Percentiles rank a stretch among this genome's conserved stretches.
Evolutionary conservation across 1,284 basidiomycete species (phyloP).

Genomic region (Sporisorium exsertum): DNA sequence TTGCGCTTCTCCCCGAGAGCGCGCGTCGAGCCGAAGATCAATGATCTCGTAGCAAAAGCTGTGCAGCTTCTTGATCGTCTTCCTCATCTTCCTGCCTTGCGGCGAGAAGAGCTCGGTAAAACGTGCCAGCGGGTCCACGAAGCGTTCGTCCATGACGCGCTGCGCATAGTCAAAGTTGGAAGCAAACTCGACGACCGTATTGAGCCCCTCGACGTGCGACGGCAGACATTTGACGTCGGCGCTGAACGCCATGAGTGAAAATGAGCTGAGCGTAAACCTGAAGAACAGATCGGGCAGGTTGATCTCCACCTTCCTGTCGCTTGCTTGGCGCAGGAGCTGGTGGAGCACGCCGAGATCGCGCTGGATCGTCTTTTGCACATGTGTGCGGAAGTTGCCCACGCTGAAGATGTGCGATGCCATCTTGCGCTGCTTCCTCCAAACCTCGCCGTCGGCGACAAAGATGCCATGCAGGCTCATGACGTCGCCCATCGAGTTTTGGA

Average conservation of each 20-base stretch:
- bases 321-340: constrained; percentile 25
- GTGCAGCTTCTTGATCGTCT: constrained; percentile 43
- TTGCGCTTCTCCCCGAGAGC: constrained; percentile 32
- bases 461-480: constrained; percentile 55
- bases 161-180: constrained; percentile 67
- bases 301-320: constrained; percentile 23
- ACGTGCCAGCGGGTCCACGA: constrained; percentile 45
- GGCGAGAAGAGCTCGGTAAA: constrained; percentile 54
- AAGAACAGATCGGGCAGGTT: constrained; percentile 58
- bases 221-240: constrained; percentile 51
- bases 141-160: constrained; percentile 57
- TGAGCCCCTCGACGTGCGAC: constrained; percentile 42
- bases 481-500: constrained; percentile 44
- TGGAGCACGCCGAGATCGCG: constrained; percentile 34
- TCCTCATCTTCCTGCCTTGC: constrained; percentile 43
- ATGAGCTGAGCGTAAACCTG: constrained; percentile 59
- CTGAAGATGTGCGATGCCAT: constrained; percentile 59
- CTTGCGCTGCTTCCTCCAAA: constrained; percentile 63
- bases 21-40: constrained; percentile 43
- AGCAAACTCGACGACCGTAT: constrained; percentile 63
- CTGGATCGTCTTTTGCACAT: constrained; percentile 51
- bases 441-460: constrained; percentile 61
- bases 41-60: constrained; percentile 52
- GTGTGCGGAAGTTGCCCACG: constrained; percentile 54
- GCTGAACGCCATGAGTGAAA: constrained; percentile 55